Evolutionary conservation across 2,329 filamentous ascomycete genomes (phyloP).

Genomic region (Chaetomium strumarium): DNA sequence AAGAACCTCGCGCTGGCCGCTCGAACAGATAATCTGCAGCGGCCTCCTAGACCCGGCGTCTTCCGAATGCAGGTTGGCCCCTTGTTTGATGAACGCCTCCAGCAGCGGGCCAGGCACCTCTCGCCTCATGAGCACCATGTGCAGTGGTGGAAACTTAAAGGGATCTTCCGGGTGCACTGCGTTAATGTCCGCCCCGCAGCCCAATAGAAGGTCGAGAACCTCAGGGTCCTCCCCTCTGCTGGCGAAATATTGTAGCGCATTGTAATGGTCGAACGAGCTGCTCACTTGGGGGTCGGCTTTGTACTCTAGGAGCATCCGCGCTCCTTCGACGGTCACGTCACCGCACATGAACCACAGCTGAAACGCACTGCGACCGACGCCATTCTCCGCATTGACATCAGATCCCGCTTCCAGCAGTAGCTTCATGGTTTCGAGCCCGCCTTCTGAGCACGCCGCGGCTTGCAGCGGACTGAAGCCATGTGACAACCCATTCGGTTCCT

Average conservation of each 20-base stretch:
- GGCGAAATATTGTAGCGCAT: conserved; percentile 14
- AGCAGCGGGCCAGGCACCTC: conserved; percentile 12
- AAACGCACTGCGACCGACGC: background rate
- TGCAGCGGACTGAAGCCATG: conserved; percentile 13
- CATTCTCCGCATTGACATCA: conserved; percentile 17
- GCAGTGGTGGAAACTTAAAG: conserved; percentile 7
- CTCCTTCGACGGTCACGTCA: conserved; percentile 1
- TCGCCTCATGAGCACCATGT: conserved; percentile 8
- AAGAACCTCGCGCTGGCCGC: conserved; percentile 13
- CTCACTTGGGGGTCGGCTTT: conserved; percentile 7
- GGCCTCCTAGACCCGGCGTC: conserved; percentile 10
- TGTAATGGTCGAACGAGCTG: background rate
- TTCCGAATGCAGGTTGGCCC: conserved; percentile 16
- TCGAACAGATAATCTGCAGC: conserved; percentile 8
- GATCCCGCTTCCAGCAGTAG: conserved; percentile 14
- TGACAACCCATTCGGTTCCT: conserved; percentile 12
- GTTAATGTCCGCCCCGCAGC: conserved; percentile 16
- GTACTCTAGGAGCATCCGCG: conserved; percentile 7
- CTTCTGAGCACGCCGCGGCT: conserved; percentile 9
- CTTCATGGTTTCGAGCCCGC: conserved; percentile 3
- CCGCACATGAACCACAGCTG: conserved; percentile 5
- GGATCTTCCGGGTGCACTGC: background rate
- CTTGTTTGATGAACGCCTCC: conserved; percentile 15
- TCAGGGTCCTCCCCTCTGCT: conserved; percentile 9
- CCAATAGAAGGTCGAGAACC: conserved; percentile 11